Evolutionary conservation across 441 rosid genomes (phyloP).

Genomic region (Dalechampia spathulata): DNA sequence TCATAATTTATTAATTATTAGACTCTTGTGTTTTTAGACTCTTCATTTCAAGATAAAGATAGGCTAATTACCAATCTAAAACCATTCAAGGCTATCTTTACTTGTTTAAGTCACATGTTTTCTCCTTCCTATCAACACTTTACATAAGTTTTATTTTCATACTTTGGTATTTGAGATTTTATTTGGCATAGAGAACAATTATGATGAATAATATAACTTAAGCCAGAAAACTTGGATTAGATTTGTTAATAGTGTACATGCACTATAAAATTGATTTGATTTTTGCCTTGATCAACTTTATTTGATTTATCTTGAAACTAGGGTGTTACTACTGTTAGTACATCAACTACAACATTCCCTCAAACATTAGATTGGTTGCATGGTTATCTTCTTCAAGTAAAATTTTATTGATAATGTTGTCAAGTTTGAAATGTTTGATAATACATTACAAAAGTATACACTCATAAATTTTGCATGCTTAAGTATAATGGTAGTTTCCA

Average conservation of each 20-base stretch:
- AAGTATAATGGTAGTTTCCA: not conserved
- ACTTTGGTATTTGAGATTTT: not conserved
- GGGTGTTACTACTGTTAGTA: conserved; percentile 55
- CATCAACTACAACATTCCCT: conserved; percentile 77
- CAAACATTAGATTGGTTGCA: conserved; percentile 75
- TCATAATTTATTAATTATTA: not conserved
- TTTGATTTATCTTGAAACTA: conserved; percentile 22
- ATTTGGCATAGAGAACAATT: not conserved
- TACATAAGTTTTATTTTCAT: not conserved
- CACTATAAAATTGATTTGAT: not conserved
- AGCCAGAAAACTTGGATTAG: too few species aligned
- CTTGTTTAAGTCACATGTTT: conserved; percentile 77
- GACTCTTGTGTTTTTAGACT: not conserved
- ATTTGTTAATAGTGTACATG: too few species aligned
- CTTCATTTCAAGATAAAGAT: conserved; percentile 57
- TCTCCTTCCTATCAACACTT: not conserved
- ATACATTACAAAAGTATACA: not conserved
- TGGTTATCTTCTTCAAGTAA: conserved; percentile 73
- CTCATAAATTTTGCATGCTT: not conserved
- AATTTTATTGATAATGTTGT: not conserved
- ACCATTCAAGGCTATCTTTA: conserved; percentile 87
- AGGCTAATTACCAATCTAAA: conserved; percentile 64
- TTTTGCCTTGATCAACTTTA: not conserved
- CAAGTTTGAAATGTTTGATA: not conserved
- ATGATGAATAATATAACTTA: too few species aligned